A percentile compares a stretch with the other conserved stretches of the same genome.
Conservation (phyloP, 441 rosid genomes). For the Corymbia citriodora region DNA sequence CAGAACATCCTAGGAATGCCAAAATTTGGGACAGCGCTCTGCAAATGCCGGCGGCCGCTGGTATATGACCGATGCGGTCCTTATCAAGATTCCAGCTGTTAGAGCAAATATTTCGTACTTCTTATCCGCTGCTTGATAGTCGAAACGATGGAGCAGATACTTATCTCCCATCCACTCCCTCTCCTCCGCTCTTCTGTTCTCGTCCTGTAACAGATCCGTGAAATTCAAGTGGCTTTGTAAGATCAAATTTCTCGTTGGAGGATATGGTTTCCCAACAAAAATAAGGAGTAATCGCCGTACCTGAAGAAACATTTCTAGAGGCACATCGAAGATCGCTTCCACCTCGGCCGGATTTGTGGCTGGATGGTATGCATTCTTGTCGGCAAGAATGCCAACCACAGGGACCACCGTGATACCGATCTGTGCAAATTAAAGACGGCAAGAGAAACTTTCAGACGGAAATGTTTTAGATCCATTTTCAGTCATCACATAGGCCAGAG, state of each 20-base stretch:
- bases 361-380: constrained; percentile 50
- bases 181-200: constrained; percentile 65
- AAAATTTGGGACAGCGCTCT: constrained; percentile 71
- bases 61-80: constrained; percentile 80
- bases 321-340: constrained; percentile 79
- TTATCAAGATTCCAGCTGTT: constrained; percentile 86
- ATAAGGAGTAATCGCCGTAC: constrained; percentile 21
- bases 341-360: constrained; percentile 78
- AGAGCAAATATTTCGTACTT: constrained; percentile 80
- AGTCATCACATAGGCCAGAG: background rate
- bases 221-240: background rate
- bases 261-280: background rate
- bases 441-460: background rate
- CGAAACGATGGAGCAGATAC: constrained; percentile 69
- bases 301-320: constrained; percentile 90
- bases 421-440: constrained; percentile 22
- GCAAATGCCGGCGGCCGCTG: constrained; percentile 58
- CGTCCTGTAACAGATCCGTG: constrained; percentile 46
- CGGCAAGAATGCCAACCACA: constrained; percentile 64
- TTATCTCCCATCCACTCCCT: constrained; percentile 87
- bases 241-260: background rate
- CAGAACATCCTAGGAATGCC: constrained; percentile 33
- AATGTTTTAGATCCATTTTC: accelerated
- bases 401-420: constrained; percentile 53
- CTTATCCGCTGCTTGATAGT: constrained; percentile 46